A percentile compares a stretch with the other conserved stretches of the same genome.
Conservation (phyloP, 139 green algal genomes). For the Trebouxia sp. region DNA sequence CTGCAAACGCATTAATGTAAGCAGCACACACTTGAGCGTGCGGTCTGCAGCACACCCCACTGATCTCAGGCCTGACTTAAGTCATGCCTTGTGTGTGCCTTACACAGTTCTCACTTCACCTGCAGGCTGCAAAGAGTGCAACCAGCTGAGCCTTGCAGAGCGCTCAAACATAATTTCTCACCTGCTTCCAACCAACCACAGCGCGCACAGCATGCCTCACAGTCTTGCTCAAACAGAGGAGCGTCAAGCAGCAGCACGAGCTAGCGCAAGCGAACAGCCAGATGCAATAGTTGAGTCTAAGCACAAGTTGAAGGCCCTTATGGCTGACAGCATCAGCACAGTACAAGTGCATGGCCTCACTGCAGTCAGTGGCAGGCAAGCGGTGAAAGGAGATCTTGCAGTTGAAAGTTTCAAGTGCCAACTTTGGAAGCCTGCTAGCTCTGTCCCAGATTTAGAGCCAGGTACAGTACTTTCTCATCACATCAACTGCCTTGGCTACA, state of each 20-base stretch:
- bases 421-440: not conserved
- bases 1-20: too few species aligned
- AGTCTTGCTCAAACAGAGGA: not conserved
- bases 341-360: not conserved
- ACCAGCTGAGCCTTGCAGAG: too few species aligned
- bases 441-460: not conserved
- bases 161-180: too few species aligned
- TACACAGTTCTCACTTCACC: not conserved
- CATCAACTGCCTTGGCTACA: too few species aligned
- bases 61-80: too few species aligned
- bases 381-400: not conserved
- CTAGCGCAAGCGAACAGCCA: slow-evolving; percentile 20
- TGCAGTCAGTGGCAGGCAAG: not conserved
- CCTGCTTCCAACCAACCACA: too few species aligned
- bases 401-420: not conserved
- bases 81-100: too few species aligned
- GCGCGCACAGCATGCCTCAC: not conserved
- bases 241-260: not conserved
- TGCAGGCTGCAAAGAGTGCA: slow-evolving; percentile 14
- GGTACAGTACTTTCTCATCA: not conserved
- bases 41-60: too few species aligned
- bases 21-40: too few species aligned
- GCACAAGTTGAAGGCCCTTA: not conserved
- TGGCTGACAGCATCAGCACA: not conserved
- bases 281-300: not conserved